A percentile compares a stretch with the other conserved stretches of the same genome.
phyloP scores from a whole-genome alignment of 306 rosid species.

The Adenanthera pavonina region DNA sequence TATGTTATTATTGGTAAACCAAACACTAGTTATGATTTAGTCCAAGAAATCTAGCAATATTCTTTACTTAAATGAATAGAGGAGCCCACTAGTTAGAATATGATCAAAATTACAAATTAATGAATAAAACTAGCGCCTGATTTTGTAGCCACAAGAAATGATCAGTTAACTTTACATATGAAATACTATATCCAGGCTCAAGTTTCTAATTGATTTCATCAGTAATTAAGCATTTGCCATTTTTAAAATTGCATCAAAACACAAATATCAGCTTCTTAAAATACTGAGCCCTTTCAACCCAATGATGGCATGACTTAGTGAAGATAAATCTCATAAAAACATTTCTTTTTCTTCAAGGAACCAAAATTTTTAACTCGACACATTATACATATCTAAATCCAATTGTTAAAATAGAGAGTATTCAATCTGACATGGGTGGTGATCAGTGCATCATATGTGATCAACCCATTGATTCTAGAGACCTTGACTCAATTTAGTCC shows the following conservation, averaged over 20 bases:
- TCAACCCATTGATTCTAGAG: not conserved
- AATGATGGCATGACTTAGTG: not conserved
- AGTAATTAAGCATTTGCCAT: not conserved
- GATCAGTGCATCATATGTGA: not conserved
- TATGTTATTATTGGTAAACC: not conserved
- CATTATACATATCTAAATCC: not conserved
- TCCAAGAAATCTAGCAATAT: not conserved
- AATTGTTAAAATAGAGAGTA: not conserved
- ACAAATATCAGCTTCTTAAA: not conserved
- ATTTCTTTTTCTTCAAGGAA: not conserved
- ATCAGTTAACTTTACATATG: not conserved
- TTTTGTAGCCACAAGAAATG: conserved; percentile 1
- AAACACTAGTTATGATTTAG: not conserved
- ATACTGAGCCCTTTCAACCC: not conserved
- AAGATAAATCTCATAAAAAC: not conserved
- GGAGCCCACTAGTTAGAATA: not conserved
- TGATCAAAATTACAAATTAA: not conserved
- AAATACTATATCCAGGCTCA: not conserved
- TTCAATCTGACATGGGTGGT: conserved; percentile 1
- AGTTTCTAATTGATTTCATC: not conserved
- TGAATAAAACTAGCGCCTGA: not conserved
- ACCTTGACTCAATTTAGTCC: not conserved
- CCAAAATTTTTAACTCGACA: not conserved
- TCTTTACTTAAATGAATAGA: not conserved
- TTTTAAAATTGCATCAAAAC: not conserved